Evolutionary conservation across 2,329 filamentous ascomycete genomes (phyloP), one percentile per base, ranked within the genome.

Genomic region (Fonsecaea nubica): DNA sequence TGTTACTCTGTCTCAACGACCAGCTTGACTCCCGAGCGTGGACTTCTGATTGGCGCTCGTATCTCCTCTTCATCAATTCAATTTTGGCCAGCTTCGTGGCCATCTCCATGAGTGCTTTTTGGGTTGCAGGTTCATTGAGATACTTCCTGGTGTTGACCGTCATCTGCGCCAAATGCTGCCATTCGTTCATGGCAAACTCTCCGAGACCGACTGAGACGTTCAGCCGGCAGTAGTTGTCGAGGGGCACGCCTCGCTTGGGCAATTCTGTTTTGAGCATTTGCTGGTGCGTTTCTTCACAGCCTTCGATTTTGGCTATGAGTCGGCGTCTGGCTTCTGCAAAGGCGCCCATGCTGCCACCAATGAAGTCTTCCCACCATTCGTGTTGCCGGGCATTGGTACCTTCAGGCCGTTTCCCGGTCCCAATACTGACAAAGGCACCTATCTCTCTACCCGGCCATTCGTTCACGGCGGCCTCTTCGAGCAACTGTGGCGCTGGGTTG

Each of bases 171-270:
- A 98, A 82, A 3, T 93, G 88, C 74, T 92, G 87, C 95, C 95
- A 99, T 77, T 98, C 95, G 76, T 98, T 99, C 93, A 99, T 98
- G 59, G 92, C 94, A 77, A 97, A 98, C 76, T 98, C 95, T 48
- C 66, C 93, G 2, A 98, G 93, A 0, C 94, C 95, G 15, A 97
- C 89, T 76, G 98, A 93, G 48, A 98, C 95, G 71, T 99, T 99
- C n/a, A 98, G 83, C 7, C 95, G 90, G 77, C 93, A 96, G 81
- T 99, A 99, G 77, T 96, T 92, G 65, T 97, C 93, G 59, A 87
- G 86, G 73, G 91, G 93, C 66, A 98, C 92, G 32, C 90, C 88
- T 38, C 93, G 88, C 76, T 89, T 91, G 6, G 86, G 80, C 25
- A 98, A 83, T 71, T 93, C 87, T 56, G 96, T 91, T 65, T 87